Conservation (phyloP, 2,329 filamentous ascomycete species). For the Nemania sp. region DNA sequence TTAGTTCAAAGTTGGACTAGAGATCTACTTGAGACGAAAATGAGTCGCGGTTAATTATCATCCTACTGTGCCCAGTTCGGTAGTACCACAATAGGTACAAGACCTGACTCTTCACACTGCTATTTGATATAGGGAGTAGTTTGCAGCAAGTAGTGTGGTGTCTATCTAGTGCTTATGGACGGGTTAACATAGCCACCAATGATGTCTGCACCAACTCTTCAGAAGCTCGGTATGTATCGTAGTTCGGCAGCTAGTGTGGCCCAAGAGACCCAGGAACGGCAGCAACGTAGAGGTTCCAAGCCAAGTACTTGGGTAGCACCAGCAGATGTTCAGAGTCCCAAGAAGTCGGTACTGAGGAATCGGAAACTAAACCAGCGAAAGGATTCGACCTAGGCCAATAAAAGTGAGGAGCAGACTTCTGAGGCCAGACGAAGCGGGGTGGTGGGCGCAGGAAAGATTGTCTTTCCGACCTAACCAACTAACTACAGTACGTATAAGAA, state of each 20-base stretch:
- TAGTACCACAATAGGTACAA: background rate
- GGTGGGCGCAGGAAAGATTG: background rate
- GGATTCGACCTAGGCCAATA: slow-evolving; percentile 5
- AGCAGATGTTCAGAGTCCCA: slow-evolving; percentile 5
- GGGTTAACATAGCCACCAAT: background rate
- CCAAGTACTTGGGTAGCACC: background rate
- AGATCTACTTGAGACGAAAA: slow-evolving; percentile 1
- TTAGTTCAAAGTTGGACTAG: background rate
- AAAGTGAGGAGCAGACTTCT: slow-evolving; percentile 4
- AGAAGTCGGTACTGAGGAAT: slow-evolving; percentile 12
- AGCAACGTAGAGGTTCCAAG: background rate
- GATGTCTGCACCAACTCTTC: background rate
- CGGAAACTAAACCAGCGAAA: slow-evolving; percentile 12
- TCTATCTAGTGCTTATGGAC: too few species aligned
- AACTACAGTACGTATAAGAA: too few species aligned
- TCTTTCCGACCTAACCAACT: too few species aligned
- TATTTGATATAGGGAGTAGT: too few species aligned
- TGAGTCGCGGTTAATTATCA: background rate
- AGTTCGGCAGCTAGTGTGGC: slow-evolving; percentile 4
- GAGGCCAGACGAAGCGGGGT: slow-evolving; percentile 1
- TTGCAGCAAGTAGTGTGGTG: too few species aligned
- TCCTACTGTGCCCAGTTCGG: too few species aligned
- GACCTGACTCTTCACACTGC: background rate
- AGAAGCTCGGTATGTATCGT: background rate
- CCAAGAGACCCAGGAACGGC: background rate